Evolutionary conservation across 805 yeast species (phyloP).

Genomic region (Candida chauliodis): DNA sequence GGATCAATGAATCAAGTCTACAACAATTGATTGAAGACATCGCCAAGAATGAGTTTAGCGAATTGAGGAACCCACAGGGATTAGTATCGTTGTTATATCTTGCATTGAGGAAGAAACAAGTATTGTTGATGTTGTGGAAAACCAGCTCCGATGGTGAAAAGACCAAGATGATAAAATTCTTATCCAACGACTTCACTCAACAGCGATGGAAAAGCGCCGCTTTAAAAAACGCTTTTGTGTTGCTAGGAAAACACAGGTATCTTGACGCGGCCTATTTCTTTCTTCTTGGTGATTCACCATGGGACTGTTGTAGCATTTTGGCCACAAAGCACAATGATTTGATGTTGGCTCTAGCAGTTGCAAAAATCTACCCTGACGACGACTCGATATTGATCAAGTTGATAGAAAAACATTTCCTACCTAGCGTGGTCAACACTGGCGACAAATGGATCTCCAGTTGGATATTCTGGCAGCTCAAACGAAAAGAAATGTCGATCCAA

Average conservation of each 20-base stretch:
- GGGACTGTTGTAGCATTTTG: constrained; percentile 75
- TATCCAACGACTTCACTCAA: constrained; percentile 70
- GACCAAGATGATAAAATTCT: constrained; percentile 72
- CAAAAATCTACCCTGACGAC: constrained; percentile 60
- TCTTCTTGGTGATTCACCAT: constrained; percentile 67
- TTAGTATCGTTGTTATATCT: constrained; percentile 70
- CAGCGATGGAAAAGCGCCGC: constrained; percentile 88
- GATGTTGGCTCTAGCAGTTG: constrained; percentile 74
- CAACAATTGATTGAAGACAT: constrained; percentile 53
- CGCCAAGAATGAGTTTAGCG: constrained; percentile 69
- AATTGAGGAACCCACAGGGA: constrained; percentile 64
- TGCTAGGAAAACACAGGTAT: constrained; percentile 83
- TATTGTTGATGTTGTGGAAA: constrained; percentile 80
- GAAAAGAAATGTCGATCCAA: constrained; percentile 48
- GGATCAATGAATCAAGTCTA: constrained; percentile 46
- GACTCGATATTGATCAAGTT: constrained; percentile 21
- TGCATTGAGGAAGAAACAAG: constrained; percentile 73
- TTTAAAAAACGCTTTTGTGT: constrained; percentile 84
- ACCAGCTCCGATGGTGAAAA: constrained; percentile 77
- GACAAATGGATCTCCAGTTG: constrained; percentile 83
- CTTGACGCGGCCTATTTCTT: constrained; percentile 88
- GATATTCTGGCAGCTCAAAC: constrained; percentile 63
- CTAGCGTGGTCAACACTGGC: constrained; percentile 55
- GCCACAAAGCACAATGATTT: constrained; percentile 64
- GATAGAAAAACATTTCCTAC: constrained; percentile 49